phyloP scores from a whole-genome alignment of 2,329 filamentous ascomycete genomes.

The Aspergillus sp. region DNA sequence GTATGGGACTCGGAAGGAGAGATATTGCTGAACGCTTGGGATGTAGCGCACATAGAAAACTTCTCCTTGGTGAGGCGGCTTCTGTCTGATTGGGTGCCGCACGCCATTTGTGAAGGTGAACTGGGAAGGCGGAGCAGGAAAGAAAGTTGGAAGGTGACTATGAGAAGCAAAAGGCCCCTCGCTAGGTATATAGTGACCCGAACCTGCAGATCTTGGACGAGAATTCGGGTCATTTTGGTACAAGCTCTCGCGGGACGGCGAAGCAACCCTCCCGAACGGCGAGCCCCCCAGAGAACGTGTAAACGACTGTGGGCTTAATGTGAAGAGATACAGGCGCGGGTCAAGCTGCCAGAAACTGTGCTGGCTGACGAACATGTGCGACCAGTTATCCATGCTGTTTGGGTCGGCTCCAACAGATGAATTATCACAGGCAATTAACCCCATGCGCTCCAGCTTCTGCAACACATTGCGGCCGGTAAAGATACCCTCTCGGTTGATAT shows the following conservation, averaged over 20 bases:
- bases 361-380: constrained; percentile 76
- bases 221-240: constrained; percentile 8
- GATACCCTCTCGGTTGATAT: constrained; percentile 83
- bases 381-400: constrained; percentile 65
- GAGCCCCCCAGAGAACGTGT: constrained; percentile 52
- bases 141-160: constrained; percentile 87
- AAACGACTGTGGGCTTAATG: constrained; percentile 61
- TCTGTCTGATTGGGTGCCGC: constrained; percentile 82
- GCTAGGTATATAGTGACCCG: constrained; percentile 27
- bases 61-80: constrained; percentile 86
- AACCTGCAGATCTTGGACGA: constrained; percentile 10
- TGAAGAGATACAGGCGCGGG: constrained; percentile 82
- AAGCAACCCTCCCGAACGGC: constrained; percentile 51
- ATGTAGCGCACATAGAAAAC: constrained; percentile 88
- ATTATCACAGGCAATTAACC: constrained; percentile 73
- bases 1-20: constrained; percentile 82
- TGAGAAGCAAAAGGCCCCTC: constrained; percentile 38
- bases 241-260: constrained; percentile 44
- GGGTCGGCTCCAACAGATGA: constrained; percentile 67
- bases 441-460: constrained; percentile 92
- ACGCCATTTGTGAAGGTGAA: constrained; percentile 76
- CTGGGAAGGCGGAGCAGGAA: constrained; percentile 77
- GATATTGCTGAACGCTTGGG: constrained; percentile 76
- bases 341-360: constrained; percentile 91
- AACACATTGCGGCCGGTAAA: constrained; percentile 79